Evolutionary conservation across 257 asterid species (phyloP).

Genomic region (Salvia splendens): DNA sequence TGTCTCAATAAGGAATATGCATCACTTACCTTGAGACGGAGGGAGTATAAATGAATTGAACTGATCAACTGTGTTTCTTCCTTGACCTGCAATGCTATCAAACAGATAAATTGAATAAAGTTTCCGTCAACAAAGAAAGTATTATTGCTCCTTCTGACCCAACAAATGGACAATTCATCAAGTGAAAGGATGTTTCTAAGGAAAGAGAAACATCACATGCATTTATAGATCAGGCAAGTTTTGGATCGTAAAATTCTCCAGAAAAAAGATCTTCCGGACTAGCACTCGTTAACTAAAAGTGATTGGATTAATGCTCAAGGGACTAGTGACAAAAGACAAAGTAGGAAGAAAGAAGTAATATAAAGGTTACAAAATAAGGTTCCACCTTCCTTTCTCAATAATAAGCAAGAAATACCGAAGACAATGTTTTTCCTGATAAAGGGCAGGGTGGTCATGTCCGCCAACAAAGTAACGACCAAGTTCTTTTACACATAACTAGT

Average conservation of each 20-base stretch:
- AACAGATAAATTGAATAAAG: conserved; percentile 19
- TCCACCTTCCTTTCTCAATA: conserved; percentile 24
- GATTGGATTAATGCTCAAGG: neutral
- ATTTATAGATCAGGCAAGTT: conserved; percentile 12
- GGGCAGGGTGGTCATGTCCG: conserved; percentile 51
- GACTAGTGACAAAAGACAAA: neutral
- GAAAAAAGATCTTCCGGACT: neutral
- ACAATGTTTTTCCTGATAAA: conserved; percentile 52
- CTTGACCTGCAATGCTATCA: conserved; percentile 38
- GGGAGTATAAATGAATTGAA: conserved; percentile 12
- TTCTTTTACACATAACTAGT: conserved; percentile 40
- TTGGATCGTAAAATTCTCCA: neutral
- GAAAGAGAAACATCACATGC: neutral
- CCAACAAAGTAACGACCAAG: conserved; percentile 48
- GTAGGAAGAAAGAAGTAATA: conserved; percentile 7
- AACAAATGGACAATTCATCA: conserved; percentile 9
- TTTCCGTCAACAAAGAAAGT: conserved; percentile 30
- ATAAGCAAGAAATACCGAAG: conserved; percentile 36
- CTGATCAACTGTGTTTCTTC: conserved; percentile 26
- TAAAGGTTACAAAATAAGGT: conserved; percentile 18
- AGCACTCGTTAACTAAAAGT: neutral
- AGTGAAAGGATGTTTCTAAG: neutral
- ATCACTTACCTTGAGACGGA: too few species aligned
- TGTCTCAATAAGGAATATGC: too few species aligned
- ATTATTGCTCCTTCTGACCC: conserved; percentile 21